Evolutionary conservation across 306 rosid species (phyloP).

Genomic region (Fagus crenata): DNA sequence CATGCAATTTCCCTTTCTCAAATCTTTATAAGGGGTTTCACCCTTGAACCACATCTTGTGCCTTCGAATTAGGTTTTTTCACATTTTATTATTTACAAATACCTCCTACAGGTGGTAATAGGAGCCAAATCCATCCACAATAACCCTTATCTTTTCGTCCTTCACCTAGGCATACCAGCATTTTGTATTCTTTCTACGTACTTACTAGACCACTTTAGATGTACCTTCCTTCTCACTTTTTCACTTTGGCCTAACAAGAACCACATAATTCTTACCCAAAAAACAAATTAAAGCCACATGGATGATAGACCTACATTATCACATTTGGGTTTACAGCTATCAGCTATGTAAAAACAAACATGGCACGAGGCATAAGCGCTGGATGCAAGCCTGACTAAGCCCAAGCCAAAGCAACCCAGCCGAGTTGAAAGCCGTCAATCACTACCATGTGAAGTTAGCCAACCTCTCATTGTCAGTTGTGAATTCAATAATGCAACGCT

Average conservation of each 20-base stretch:
- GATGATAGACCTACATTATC: too few species aligned
- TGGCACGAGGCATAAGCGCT: too few species aligned
- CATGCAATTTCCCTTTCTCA: background rate
- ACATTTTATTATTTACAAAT: background rate
- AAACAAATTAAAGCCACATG: too few species aligned
- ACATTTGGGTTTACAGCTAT: background rate
- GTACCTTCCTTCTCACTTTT: background rate
- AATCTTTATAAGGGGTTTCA: background rate
- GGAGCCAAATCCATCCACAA: background rate
- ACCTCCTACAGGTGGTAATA: too few species aligned
- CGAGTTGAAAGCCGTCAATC: background rate
- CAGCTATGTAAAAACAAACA: too few species aligned
- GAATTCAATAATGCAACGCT: too few species aligned
- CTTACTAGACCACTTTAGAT: background rate
- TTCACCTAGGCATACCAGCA: background rate
- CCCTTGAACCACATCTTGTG: background rate
- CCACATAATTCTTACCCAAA: too few species aligned
- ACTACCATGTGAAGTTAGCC: background rate
- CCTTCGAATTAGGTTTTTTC: constrained; percentile 5
- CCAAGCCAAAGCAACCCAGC: background rate
- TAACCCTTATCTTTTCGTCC: background rate
- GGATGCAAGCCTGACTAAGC: background rate
- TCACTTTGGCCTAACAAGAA: too few species aligned
- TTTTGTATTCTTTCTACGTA: background rate
- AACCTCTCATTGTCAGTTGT: background rate